Evolutionary conservation across 352 stramenopile genomes (phyloP).

Genomic region (Globisporangium apiculatum): DNA sequence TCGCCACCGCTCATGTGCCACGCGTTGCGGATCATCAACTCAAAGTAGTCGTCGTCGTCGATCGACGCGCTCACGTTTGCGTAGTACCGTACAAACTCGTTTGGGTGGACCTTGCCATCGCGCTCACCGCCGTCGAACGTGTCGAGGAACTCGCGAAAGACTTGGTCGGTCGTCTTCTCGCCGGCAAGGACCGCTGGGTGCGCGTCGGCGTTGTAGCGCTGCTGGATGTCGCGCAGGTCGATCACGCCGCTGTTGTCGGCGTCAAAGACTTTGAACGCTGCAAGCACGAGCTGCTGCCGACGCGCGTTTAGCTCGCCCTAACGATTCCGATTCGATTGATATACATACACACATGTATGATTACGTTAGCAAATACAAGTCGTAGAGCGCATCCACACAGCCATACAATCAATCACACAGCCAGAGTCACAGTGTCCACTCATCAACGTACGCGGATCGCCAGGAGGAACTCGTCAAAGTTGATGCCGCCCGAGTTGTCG

Average conservation of each 20-base stretch:
- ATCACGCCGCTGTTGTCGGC: slow-evolving; percentile 45
- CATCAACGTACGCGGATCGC: slow-evolving; percentile 29
- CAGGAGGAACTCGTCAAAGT: slow-evolving; percentile 66
- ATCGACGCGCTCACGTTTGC: slow-evolving; percentile 60
- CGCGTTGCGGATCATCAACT: slow-evolving; percentile 77
- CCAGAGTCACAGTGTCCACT: neutral
- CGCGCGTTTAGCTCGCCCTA: slow-evolving; percentile 31
- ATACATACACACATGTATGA: neutral
- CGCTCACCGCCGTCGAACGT: slow-evolving; percentile 30
- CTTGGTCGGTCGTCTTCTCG: slow-evolving; percentile 22
- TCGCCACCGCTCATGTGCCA: slow-evolving; percentile 73
- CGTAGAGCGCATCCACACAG: neutral
- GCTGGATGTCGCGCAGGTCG: slow-evolving; percentile 35
- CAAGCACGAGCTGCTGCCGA: slow-evolving; percentile 46
- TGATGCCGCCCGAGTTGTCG: slow-evolving; percentile 71
- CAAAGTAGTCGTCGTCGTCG: slow-evolving; percentile 83
- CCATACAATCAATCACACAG: no score
- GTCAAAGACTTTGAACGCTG: slow-evolving; percentile 70
- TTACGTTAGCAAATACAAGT: neutral
- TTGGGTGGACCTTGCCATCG: slow-evolving; percentile 26
- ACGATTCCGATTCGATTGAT: slow-evolving; percentile 5
- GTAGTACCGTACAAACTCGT: slow-evolving; percentile 66
- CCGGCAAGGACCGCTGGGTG: slow-evolving; percentile 50
- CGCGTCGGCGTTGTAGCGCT: slow-evolving; percentile 36
- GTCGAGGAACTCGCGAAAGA: slow-evolving; percentile 27